Evolutionary conservation across 2,329 filamentous ascomycete species (phyloP), one percentile per base, ranked within the genome.

Genomic region (Sordariomycetes sp.): DNA sequence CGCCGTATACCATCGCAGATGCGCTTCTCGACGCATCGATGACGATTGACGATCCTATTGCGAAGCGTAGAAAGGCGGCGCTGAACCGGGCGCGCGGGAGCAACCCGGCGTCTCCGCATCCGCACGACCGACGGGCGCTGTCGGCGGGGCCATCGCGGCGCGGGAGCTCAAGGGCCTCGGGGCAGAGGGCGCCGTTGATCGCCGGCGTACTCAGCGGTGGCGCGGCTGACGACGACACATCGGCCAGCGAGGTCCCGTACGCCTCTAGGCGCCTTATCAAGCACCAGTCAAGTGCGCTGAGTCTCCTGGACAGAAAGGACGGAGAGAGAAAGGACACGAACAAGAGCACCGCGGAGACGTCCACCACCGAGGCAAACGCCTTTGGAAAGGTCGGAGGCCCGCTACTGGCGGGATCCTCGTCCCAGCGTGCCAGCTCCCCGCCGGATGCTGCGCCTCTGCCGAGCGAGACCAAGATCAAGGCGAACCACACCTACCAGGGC

Each of bases 1-100:
- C 64, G 7, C 80, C 82, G 5, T 87, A 89, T 62, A 95, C 90
- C 0, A 94, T 97, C 62, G 84, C 89, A 3, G 92, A 97, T 70
- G 94, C 94, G 6, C 75, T 97, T 17, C 76, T 95, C 34, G 94
- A 97, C 69, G 94, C 94, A 7, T 95, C 90, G 1, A 91, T 89
- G 72, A 90, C 87, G 0, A 90, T 94, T 61, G 87, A 92, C 64
- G 84, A 87, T 61, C 75, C 83, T 0, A 70, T 80, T 8, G 72
- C 80, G 2, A 78, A 76, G 65, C 76, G 76, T 61, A 75, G 75
- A 56, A 74, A 76, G 34, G 74, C 76, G 15, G 76, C 76, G 0
- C 64, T 75, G n/a, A 80, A 81, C 61, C 74, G 70, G 58, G 70
- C 74, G 28, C 72, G 77, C 28, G 72, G 67, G 56, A 66, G 64